Percentiles rank a stretch among this genome's conserved stretches.
Conservation (phyloP, 257 asterid genomes). For the Capsicum baccatum region DNA sequence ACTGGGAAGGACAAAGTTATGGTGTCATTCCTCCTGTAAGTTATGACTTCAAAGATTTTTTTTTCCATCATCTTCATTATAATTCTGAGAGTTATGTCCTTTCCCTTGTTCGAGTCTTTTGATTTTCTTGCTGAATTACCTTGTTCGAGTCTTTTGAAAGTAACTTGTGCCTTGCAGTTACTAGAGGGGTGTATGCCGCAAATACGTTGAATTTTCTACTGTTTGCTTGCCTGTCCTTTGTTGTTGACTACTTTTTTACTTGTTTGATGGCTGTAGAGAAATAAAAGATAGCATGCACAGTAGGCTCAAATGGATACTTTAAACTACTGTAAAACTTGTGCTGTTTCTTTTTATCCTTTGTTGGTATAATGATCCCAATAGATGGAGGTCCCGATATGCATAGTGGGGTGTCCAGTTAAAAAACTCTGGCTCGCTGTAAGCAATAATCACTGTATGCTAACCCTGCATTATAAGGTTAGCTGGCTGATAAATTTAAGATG, state of each 20-base stretch:
- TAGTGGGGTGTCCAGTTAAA: not conserved
- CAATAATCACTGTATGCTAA: not conserved
- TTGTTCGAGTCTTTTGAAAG: too few relatives aligned
- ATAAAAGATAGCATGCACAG: not conserved
- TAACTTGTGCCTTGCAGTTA: not conserved
- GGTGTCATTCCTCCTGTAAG: conserved; percentile 94
- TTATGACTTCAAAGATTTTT: not conserved
- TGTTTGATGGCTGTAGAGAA: not conserved
- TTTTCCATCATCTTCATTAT: not conserved
- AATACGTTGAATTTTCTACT: not conserved
- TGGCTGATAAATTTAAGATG: not conserved
- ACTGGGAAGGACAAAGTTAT: conserved; percentile 98
- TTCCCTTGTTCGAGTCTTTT: too few relatives aligned
- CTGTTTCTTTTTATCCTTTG: not conserved
- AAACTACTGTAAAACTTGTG: not conserved
- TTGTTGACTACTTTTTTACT: not conserved
- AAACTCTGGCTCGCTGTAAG: not conserved
- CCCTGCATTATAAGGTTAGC: not conserved
- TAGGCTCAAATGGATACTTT: not conserved
- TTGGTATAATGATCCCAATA: not conserved
- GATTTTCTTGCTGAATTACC: not conserved
- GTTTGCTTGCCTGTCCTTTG: not conserved
- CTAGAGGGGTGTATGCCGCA: not conserved
- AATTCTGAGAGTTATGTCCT: too few relatives aligned
- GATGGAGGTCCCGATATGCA: not conserved